Conservation (phyloP, 2,329 filamentous ascomycete species). For the Pseudogymnoascus sp. region DNA sequence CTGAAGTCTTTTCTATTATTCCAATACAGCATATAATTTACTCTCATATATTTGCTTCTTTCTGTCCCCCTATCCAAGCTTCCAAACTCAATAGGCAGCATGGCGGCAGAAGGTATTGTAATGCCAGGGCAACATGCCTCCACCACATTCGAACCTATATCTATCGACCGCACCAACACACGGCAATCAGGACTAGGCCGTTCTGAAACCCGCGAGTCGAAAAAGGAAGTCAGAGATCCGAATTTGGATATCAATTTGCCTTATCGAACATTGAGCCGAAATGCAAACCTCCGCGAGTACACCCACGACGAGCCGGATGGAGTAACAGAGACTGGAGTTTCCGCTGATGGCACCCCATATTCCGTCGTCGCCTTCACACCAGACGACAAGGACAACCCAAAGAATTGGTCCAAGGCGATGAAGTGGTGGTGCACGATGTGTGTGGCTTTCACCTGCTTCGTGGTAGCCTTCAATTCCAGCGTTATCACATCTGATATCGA, state of each 20-base stretch:
- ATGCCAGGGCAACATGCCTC: not conserved
- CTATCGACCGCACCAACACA: conserved; percentile 10
- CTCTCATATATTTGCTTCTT: not conserved
- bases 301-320: conserved; percentile 55
- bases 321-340: conserved; percentile 41
- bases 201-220: not conserved
- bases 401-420: conserved; percentile 72
- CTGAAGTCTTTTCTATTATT: not conserved
- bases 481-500: conserved; percentile 72
- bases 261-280: conserved; percentile 54
- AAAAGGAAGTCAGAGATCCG: conserved; percentile 6
- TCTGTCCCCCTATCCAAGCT: not conserved
- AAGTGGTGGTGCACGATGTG: conserved; percentile 87
- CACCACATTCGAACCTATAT: not conserved
- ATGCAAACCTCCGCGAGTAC: conserved; percentile 62
- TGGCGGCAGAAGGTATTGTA: conserved; percentile 10
- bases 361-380: conserved; percentile 66
- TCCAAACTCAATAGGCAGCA: not conserved
- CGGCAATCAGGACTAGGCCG: not conserved
- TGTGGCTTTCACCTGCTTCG: conserved; percentile 69
- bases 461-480: conserved; percentile 58
- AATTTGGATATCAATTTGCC: conserved; percentile 51
- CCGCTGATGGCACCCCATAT: conserved; percentile 34
- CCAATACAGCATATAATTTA: not conserved
- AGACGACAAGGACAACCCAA: conserved; percentile 70